Evolutionary conservation across 208 protist genomes (phyloP), one percentile per base, ranked within the genome.

Genomic region (Sergeia podlipaevii): DNA sequence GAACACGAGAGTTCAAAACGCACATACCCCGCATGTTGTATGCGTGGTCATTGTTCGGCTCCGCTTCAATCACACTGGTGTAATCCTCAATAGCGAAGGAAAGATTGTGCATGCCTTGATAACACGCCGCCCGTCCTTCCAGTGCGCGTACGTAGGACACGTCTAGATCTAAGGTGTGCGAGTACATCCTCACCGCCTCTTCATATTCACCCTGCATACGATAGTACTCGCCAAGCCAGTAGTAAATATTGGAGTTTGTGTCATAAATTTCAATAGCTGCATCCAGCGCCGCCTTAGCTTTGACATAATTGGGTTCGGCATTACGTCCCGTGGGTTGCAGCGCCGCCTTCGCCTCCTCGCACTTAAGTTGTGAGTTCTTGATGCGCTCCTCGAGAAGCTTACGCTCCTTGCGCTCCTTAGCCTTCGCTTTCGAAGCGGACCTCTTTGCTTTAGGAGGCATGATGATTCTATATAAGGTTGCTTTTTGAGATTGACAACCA

Each of bases 21-120:
- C 84, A 89, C 4, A 94, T 42, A 10, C 90, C 95, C 3, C 95
- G 80, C 75, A 96, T 92, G 65, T 97, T 96, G 68, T 88, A 97
- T 41, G 86, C 87, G 49, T 97, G 85, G 53, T 90, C 89, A 66
- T 96, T 96, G 15, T 85, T 63, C 0, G 89, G 80, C 29, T 97
- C 87, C 41, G 96, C 41, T 2, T 70, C 60, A 18, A 98, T 82
- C 38, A 94, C 77, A 43, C 73, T 80, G 15, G 69, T 89, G 59
- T 96, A 96, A 72, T 98, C 91, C 38, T 84, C 75, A 33, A 97
- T 86, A 18, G 90, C 91, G 34, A 75, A 57, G 17, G 50, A 30
- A 48, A 77, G 80, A 41, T 97, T 73, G n/a, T 54, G 28, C 46
- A 77, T 15, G n/a, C 58, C 39, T 32, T 83, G 60, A 27, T 93